These are phyloP conservation scores for Metschnikowia orientalis DNA, from an alignment of 805 yeast genomes.

Conservation along the genomic window DNA sequence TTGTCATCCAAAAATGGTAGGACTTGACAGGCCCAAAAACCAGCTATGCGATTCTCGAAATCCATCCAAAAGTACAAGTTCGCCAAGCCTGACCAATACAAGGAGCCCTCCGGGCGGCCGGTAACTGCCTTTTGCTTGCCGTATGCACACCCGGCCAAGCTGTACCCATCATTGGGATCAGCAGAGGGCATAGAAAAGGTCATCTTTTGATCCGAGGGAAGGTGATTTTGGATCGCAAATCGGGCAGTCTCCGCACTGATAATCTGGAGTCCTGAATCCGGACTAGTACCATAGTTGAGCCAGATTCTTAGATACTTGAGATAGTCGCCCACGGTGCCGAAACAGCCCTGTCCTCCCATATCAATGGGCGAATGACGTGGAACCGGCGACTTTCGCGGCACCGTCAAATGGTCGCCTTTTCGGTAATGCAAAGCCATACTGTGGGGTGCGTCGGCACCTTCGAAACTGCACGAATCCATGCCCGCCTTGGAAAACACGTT, in stretches of 20 bases:
- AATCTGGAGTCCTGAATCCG: conserved; percentile 31
- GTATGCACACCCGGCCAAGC: conserved; percentile 32
- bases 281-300: conserved; percentile 39
- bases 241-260: conserved; percentile 26
- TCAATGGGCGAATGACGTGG: conserved; percentile 24
- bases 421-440: conserved; percentile 10
- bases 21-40: conserved; percentile 37
- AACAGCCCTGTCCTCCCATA: conserved; percentile 44
- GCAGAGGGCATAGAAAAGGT: conserved; percentile 19
- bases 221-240: conserved; percentile 30
- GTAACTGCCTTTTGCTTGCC: conserved; percentile 23
- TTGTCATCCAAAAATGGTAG: conserved; percentile 29
- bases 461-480: conserved; percentile 23
- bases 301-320: conserved; percentile 35
- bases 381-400: conserved; percentile 7
- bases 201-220: conserved; percentile 22
- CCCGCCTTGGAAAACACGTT: conserved; percentile 33
- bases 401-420: conserved; percentile 3
- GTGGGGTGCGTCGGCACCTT: conserved; percentile 5
- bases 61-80: conserved; percentile 41
- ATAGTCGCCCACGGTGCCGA: conserved; percentile 35
- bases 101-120: conserved; percentile 33
- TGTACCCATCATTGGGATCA: conserved; percentile 25
- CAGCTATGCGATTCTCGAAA: conserved; percentile 33
- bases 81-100: conserved; percentile 40